Conservation (phyloP, 2,329 filamentous ascomycete species). For the Huntiella decipiens region DNA sequence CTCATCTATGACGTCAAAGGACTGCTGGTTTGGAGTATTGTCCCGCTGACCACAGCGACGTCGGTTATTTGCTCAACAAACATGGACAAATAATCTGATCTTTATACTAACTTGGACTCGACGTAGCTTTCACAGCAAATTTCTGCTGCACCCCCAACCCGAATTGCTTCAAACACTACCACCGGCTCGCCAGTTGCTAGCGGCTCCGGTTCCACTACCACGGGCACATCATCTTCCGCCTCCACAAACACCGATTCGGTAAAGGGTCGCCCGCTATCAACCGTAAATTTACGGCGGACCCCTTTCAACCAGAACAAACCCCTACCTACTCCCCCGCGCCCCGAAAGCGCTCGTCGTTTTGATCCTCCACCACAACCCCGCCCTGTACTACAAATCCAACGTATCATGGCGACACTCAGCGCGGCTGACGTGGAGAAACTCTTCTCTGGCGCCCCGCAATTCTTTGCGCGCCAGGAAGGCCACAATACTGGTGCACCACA, state of each 20-base stretch:
- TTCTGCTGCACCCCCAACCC: too few relatives aligned
- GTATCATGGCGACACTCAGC: constrained; percentile 40
- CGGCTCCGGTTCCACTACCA: too few relatives aligned
- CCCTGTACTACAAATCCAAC: constrained; percentile 31
- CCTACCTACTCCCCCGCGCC: constrained; percentile 32
- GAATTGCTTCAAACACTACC: too few relatives aligned
- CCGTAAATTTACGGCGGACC: background rate
- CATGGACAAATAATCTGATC: too few relatives aligned
- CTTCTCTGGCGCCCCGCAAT: constrained; percentile 60
- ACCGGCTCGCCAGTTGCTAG: too few relatives aligned
- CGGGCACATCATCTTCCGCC: background rate
- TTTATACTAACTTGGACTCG: too few relatives aligned
- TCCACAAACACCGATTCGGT: background rate
- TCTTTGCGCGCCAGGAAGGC: constrained; percentile 41
- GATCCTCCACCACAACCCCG: constrained; percentile 20
- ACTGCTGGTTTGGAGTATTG: too few relatives aligned
- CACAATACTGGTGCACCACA: constrained; percentile 40
- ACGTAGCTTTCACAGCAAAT: too few relatives aligned
- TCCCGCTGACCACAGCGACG: too few relatives aligned
- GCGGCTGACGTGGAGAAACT: constrained; percentile 46
- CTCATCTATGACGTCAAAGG: too few relatives aligned
- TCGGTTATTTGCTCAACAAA: too few relatives aligned
- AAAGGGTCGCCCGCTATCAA: background rate
- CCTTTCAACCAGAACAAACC: constrained; percentile 33
- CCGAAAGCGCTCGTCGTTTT: constrained; percentile 19